phyloP scores from a whole-genome alignment of 2,329 filamentous ascomycete species.

The Fusarium sp. region DNA sequence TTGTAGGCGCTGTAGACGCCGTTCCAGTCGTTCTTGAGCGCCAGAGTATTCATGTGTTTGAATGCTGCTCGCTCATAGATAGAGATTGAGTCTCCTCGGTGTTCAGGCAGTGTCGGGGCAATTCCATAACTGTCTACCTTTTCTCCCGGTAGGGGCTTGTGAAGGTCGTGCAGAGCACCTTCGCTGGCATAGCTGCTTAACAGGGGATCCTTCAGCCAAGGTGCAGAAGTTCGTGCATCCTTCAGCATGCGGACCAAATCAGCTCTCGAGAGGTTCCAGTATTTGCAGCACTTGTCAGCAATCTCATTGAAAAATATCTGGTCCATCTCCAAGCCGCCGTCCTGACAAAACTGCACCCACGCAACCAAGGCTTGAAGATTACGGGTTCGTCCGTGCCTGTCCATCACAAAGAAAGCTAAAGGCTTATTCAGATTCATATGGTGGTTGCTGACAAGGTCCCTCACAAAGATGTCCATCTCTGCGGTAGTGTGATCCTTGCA shows the following conservation, averaged over 20 bases:
- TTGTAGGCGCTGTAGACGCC: constrained; percentile 55
- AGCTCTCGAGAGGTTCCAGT: constrained; percentile 49
- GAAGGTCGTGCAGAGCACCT: constrained; percentile 37
- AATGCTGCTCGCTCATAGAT: constrained; percentile 43
- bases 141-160: constrained; percentile 39
- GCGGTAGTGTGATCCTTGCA: constrained; percentile 42
- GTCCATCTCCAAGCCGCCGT: constrained; percentile 47
- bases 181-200: constrained; percentile 36
- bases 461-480: constrained; percentile 49
- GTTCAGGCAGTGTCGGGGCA: constrained; percentile 31
- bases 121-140: constrained; percentile 10
- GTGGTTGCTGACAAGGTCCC: constrained; percentile 44
- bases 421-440: constrained; percentile 46
- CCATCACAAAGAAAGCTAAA: constrained; percentile 50
- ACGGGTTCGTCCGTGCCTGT: constrained; percentile 48
- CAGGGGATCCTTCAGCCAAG: constrained; percentile 41
- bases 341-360: constrained; percentile 52
- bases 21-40: constrained; percentile 50
- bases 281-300: constrained; percentile 49
- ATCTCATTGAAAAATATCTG: constrained; percentile 49
- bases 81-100: constrained; percentile 35
- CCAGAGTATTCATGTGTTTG: constrained; percentile 56
- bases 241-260: constrained; percentile 45
- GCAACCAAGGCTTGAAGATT: constrained; percentile 45
- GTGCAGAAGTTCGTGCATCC: constrained; percentile 45